These are phyloP conservation scores for Pythium brassicae DNA, from an alignment of 352 stramenopile genomes.

Conservation along the genomic window DNA sequence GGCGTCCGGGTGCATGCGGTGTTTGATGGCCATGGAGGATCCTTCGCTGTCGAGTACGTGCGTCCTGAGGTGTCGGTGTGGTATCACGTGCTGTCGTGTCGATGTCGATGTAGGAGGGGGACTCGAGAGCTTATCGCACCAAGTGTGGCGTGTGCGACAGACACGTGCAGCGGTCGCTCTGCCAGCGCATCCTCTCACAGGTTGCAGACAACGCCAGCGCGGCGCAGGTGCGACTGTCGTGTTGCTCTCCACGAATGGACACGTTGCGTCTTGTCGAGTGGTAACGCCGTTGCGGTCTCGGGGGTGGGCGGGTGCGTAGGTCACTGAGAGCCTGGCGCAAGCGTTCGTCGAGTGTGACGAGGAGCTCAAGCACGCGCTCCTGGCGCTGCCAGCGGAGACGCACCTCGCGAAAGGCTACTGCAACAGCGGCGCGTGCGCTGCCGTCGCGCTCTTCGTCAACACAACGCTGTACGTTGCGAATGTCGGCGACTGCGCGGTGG, in stretches of 20 bases:
- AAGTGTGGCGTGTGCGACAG: constrained; percentile 8
- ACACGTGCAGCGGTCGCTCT: constrained; percentile 32
- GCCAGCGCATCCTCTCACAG: constrained; percentile 28
- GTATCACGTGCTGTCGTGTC: not conserved
- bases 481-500: constrained; percentile 88
- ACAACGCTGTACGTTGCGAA: constrained; percentile 83
- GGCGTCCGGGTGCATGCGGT: constrained; percentile 49
- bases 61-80: not conserved
- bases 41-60: constrained; percentile 61
- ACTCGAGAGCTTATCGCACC: not conserved
- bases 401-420: constrained; percentile 63
- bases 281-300: not conserved
- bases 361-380: constrained; percentile 49
- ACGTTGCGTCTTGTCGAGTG: too few relatives aligned
- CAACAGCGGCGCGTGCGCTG: constrained; percentile 64
- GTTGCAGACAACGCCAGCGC: constrained; percentile 21
- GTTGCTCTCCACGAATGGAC: not conserved
- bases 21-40: constrained; percentile 66
- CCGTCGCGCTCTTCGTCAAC: constrained; percentile 59
- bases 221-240: constrained; percentile 20
- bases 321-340: constrained; percentile 19
- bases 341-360: constrained; percentile 53
- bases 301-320: not conserved
- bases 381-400: constrained; percentile 30
- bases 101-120: too few relatives aligned